These are phyloP conservation scores for Lactarius evosmus DNA, from an alignment of 768 basidiomycete genomes.

Conservation along the genomic window DNA sequence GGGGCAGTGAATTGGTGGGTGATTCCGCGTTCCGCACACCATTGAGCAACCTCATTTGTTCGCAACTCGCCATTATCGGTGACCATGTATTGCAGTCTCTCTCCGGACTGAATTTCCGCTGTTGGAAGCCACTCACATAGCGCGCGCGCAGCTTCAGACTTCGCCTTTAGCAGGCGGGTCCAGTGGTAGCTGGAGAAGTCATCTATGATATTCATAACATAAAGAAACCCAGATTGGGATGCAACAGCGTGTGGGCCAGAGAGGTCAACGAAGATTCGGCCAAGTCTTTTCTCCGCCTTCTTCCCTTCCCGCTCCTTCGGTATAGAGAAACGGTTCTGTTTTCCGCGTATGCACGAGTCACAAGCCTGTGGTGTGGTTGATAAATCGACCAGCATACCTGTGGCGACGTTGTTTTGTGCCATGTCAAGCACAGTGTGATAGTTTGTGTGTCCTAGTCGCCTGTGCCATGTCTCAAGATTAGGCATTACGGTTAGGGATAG, in stretches of 20 bases:
- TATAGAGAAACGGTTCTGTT: background rate
- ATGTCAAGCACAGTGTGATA: constrained; percentile 1
- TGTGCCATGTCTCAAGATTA: background rate
- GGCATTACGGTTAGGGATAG: background rate
- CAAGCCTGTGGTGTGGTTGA: background rate
- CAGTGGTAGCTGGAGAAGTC: constrained; percentile 3
- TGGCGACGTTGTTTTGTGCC: background rate
- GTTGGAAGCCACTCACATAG: background rate
- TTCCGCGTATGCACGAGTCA: constrained; percentile 1
- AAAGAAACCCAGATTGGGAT: background rate
- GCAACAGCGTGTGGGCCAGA: background rate
- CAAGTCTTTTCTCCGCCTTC: background rate
- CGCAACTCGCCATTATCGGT: constrained; percentile 6
- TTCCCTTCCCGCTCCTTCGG: background rate
- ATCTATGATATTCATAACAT: too few relatives aligned
- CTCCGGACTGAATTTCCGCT: background rate
- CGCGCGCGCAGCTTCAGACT: background rate
- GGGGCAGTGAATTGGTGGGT: constrained; percentile 7
- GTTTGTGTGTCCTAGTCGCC: background rate
- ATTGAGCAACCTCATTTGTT: background rate
- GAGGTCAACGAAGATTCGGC: constrained; percentile 3
- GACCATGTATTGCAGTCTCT: background rate
- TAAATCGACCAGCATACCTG: constrained; percentile 8
- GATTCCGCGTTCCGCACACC: background rate
- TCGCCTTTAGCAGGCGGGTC: background rate